Conservation (phyloP, 805 yeast genomes). For the Ogataea methylovora region DNA sequence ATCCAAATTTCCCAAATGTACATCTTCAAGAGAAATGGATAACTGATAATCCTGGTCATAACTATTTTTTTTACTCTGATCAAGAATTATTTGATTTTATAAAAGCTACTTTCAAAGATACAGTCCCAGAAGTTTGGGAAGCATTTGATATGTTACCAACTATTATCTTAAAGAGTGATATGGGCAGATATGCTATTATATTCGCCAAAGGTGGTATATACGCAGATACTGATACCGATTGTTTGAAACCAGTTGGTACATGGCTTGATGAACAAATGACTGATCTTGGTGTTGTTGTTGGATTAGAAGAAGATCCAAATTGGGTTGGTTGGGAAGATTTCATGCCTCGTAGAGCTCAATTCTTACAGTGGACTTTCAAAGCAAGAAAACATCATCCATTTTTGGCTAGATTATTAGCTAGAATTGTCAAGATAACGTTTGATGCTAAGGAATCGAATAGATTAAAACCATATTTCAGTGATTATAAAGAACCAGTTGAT, state of each 20-base stretch:
- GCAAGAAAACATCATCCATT: slow-evolving; percentile 82
- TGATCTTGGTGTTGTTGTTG: slow-evolving; percentile 68
- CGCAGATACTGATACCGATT: slow-evolving; percentile 75
- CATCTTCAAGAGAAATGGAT: slow-evolving; percentile 56
- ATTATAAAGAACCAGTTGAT: slow-evolving; percentile 23
- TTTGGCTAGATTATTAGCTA: slow-evolving; percentile 64
- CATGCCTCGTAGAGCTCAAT: slow-evolving; percentile 83
- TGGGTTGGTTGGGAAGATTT: slow-evolving; percentile 79
- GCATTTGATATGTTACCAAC: slow-evolving; percentile 74
- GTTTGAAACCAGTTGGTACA: slow-evolving; percentile 53
- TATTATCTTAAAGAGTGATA: slow-evolving; percentile 77
- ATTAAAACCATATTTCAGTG: slow-evolving; percentile 22
- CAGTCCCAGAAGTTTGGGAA: slow-evolving; percentile 63
- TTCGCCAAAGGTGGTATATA: slow-evolving; percentile 86
- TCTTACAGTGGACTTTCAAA: slow-evolving; percentile 92
- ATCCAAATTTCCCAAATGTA: slow-evolving; percentile 35
- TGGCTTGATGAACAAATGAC: slow-evolving; percentile 42
- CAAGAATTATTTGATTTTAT: slow-evolving; percentile 36
- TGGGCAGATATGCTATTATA: slow-evolving; percentile 74
- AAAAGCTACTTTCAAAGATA: slow-evolving; percentile 42
- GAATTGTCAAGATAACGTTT: slow-evolving; percentile 67
- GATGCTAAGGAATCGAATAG: slow-evolving; percentile 36
- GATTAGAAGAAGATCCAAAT: slow-evolving; percentile 92
- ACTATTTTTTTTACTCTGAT: slow-evolving; percentile 67
- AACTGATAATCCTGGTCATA: slow-evolving; percentile 44